These are phyloP conservation scores for Diospyros lotus DNA, from an alignment of 148 eudicot species.

Conservation along the genomic window DNA sequence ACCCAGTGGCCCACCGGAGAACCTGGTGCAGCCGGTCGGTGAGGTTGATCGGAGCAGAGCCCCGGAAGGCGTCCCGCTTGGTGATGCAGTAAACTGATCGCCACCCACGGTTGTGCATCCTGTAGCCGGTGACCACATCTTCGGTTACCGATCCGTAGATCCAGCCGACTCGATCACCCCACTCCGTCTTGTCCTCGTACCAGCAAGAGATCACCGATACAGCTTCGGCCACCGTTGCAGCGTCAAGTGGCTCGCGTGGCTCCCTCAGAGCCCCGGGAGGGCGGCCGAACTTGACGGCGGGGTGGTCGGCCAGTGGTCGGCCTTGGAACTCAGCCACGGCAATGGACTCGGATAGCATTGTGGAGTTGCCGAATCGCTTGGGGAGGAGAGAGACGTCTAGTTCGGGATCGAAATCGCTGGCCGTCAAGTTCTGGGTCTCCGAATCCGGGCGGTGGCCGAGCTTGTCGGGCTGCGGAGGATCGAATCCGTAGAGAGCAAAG, in stretches of 20 bases:
- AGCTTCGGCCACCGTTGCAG: conserved; percentile 80
- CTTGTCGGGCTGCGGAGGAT: conserved; percentile 63
- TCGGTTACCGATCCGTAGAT: conserved; percentile 95
- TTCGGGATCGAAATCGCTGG: conserved; percentile 75
- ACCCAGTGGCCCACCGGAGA: conserved; percentile 95
- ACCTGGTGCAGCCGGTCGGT: conserved; percentile 95
- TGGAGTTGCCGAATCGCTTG: conserved; percentile 85
- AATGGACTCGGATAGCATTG: conserved; percentile 69
- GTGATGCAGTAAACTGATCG: conserved; percentile 89
- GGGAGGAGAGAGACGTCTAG: conserved; percentile 74
- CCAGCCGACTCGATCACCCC: conserved; percentile 98
- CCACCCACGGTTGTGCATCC: conserved; percentile 98
- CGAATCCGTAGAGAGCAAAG: conserved; percentile 89
- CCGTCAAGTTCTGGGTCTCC: conserved; percentile 46
- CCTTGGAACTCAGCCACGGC: conserved; percentile 86
- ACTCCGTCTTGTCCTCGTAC: conserved; percentile 96
- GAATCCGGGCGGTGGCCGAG: conserved; percentile 19
- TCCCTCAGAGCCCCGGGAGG: conserved; percentile 75
- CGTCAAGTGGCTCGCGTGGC: conserved; percentile 79
- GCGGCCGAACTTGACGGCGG: conserved; percentile 82
- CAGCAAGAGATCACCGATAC: conserved; percentile 95
- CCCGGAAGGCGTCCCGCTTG: conserved; percentile 83
- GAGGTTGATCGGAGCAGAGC: conserved; percentile 85
- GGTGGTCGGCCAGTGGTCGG: conserved; percentile 90
- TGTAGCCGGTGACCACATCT: conserved; percentile 87